Conservation (phyloP, 345 rosid species). For the Erysimum cheiranthoides region DNA sequence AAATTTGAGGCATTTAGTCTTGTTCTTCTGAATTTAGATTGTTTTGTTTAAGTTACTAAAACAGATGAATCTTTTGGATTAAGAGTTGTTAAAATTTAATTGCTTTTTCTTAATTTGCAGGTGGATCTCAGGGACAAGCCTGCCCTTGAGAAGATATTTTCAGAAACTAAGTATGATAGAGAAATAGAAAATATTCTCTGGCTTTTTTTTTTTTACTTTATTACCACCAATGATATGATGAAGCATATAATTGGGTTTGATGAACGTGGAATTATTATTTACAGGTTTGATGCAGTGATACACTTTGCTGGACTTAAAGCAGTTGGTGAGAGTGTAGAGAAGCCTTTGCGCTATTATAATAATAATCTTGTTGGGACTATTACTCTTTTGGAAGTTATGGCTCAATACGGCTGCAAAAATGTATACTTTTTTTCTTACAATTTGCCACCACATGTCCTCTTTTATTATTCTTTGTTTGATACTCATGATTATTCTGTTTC, state of each 20-base stretch:
- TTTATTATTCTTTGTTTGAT: neutral
- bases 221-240: neutral
- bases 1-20: neutral
- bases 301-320: conserved; percentile 99
- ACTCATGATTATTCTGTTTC: conserved; percentile 31
- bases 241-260: conserved; percentile 25
- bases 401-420: conserved; percentile 80
- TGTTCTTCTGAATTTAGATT: conserved; percentile 2
- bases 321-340: conserved; percentile 89
- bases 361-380: conserved; percentile 87
- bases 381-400: conserved; percentile 82
- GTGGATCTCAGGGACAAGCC: conserved; percentile 80
- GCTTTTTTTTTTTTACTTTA: neutral
- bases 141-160: conserved; percentile 73
- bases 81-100: neutral
- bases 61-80: neutral
- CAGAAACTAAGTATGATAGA: conserved; percentile 60
- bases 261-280: conserved; percentile 32
- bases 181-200: neutral
- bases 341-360: conserved; percentile 75
- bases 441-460: neutral
- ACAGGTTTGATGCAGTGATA: conserved; percentile 87
- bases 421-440: conserved; percentile 41
- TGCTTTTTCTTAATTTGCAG: conserved; percentile 47
- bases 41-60: neutral